Evolutionary conservation across 1,139 yeast genomes (phyloP).

Genomic region (Scheffersomyces segobiensis): DNA sequence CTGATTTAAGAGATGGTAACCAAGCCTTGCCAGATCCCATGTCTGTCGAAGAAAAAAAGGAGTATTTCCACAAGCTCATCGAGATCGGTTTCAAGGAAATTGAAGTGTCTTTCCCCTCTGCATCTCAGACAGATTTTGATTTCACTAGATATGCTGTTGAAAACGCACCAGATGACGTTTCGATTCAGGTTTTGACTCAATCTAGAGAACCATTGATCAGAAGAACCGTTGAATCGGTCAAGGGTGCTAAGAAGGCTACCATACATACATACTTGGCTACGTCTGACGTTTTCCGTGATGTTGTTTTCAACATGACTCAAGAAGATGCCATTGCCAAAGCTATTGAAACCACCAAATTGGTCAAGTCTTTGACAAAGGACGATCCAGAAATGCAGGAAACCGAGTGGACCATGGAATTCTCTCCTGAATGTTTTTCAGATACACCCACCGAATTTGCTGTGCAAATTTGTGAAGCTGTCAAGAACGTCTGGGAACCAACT

Average conservation of each 20-base stretch:
- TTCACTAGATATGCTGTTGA: conserved; percentile 50
- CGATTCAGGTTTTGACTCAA: conserved; percentile 49
- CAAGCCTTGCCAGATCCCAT: conserved; percentile 53
- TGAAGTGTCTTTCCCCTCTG: conserved; percentile 51
- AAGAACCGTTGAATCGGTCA: conserved; percentile 47
- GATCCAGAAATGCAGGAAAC: conserved; percentile 40
- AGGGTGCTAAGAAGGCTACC: conserved; percentile 50
- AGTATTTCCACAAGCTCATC: conserved; percentile 44
- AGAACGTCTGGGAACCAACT: conserved; percentile 48
- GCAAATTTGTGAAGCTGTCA: conserved; percentile 49
- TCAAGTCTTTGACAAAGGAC: conserved; percentile 44
- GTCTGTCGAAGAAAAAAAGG: conserved; percentile 47
- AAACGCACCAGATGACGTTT: conserved; percentile 47
- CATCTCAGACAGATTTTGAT: conserved; percentile 51
- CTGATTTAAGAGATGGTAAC: conserved; percentile 52
- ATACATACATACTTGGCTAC: conserved; percentile 50
- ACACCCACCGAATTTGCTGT: conserved; percentile 45
- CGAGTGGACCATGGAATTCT: conserved; percentile 46
- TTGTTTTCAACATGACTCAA: conserved; percentile 46
- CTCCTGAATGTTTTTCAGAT: conserved; percentile 51
- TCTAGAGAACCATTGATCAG: conserved; percentile 46
- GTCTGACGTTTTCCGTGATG: conserved; percentile 46
- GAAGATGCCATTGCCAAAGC: conserved; percentile 45
- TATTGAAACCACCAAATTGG: conserved; percentile 41
- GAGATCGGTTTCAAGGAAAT: conserved; percentile 51